A percentile compares a stretch with the other conserved stretches of the same genome.
These are phyloP conservation scores for Geranomyces michiganensis DNA, from an alignment of 192 early-diverging fungal species.

Conservation along the genomic window DNA sequence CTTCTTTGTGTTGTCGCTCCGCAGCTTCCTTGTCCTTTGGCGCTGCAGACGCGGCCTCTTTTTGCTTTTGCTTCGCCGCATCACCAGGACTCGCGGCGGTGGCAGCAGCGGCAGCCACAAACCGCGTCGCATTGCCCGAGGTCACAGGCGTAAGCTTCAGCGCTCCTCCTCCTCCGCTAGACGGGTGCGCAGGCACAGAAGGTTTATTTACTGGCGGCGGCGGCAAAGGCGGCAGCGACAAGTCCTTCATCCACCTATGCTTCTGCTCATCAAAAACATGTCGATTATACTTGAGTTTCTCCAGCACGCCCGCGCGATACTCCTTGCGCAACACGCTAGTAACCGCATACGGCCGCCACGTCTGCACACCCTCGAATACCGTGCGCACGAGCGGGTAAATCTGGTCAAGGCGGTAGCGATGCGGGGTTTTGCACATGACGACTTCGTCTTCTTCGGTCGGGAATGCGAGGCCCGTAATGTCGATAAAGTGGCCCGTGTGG, in stretches of 20 bases:
- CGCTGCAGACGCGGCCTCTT: no score
- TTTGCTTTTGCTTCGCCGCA: no score
- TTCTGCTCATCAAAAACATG: not conserved
- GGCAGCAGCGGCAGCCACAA: no score
- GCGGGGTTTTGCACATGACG: slow-evolving; percentile 38
- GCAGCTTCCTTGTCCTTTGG: no score
- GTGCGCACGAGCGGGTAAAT: slow-evolving; percentile 30
- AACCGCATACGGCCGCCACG: slow-evolving; percentile 33
- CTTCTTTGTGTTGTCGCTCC: no score
- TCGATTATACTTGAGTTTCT: not conserved
- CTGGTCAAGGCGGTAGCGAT: slow-evolving; percentile 15
- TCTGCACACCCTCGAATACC: slow-evolving; percentile 32
- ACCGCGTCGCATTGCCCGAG: no score
- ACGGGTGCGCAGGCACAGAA: no score
- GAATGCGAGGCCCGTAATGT: slow-evolving; percentile 42
- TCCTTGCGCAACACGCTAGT: slow-evolving; percentile 25
- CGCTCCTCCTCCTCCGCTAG: no score
- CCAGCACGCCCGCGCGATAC: slow-evolving; percentile 15
- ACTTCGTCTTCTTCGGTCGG: not conserved
- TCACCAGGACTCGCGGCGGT: no score
- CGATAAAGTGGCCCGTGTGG: slow-evolving; percentile 33
- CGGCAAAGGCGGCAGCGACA: not conserved
- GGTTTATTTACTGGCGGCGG: no score
- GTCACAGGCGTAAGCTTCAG: no score
- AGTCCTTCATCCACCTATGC: not conserved